Evolutionary conservation across 1,139 yeast genomes (phyloP), one percentile per base, ranked within the genome.

Genomic region (Blastobotrys capitulatus): DNA sequence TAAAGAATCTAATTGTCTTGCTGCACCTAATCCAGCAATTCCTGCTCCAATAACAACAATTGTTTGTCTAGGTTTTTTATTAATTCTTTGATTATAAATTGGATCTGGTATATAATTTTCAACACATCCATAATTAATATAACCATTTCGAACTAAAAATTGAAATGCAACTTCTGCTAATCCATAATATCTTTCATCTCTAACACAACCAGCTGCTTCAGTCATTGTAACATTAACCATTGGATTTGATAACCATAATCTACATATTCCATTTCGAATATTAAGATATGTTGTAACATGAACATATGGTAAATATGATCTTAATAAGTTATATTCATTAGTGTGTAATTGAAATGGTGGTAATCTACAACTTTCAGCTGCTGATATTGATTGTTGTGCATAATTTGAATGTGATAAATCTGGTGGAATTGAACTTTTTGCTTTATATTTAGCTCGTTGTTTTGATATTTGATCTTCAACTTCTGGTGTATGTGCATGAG

Each of bases 241-340:
- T 20, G 76, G 76, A 53, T 72, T 72, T 25, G 70, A 67, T 3
- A 70, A 58, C 76, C 76, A 72, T n/a, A 72, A 58, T 25, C 75
- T 59, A 38, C 71, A 56, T 40, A 72, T 70, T 8, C 74, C 74
- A 53, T 72, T 72, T 22, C 76, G 63, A 41, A 70, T 67, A 50
- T 70, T 68, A 26, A 72, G 56, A 49, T 72, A 72, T 10, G 74
- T 70, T 2, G 76, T 69, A 46, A 72, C 71, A 50, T 71, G 74
- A 2, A 65, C 54, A 38, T 64, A 62, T 31, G 66, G 64, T 44
- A 72, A 57, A 27, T 62, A 62, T 9, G 62, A 55, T 12, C 72
- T 61, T 42, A 72, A 59, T 22, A 69, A 56, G 39, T 62, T 60
- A 54, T 67, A 67, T 57, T 72, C 76, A 26, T 63, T 65, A 7